Evolutionary conservation across 352 stramenopile genomes (phyloP), one percentile per base, ranked within the genome.

Genomic region (Phytophthora pistaciae): DNA sequence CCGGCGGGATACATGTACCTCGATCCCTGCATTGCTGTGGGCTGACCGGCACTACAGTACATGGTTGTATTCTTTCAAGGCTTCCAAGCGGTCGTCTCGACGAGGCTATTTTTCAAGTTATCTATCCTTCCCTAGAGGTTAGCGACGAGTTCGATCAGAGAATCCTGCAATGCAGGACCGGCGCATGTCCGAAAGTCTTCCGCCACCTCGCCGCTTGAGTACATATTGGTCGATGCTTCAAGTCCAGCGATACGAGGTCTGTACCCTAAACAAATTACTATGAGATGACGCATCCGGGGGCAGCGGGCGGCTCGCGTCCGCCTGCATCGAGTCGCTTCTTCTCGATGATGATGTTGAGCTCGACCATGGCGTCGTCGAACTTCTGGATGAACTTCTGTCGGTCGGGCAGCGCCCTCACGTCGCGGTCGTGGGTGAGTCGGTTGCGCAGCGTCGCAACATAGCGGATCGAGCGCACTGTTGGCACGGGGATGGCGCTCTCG

Each of bases 371-470:
- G 4, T 77, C 68, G 61, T 92, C 71, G 36, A 92, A 92, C 10
- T 83, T 82, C 18, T 64, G 56, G 50, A 93, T 92, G 69, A 96
- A 96, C 42, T 67, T 64, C 21, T 68, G 71, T 9, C 87, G 85
- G 42, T 95, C 82, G 11, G 84, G 69, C 1, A 96, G 82, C 23
- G 68, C 61, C 49, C 71, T 70, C 63, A 93, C 89, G 31, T 82
- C 78, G 49, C 83, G 78, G 63, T 96, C 78, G 75, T 96, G 90
- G 60, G 95, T 93, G 40, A 96, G 82, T 57, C 75, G 65, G 72
- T 96, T 96, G 61, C 90, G 85, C 48, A 94, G 78, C 33, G 87
- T 96, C 27, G 90, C 90, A 59, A 96, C 71, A 66, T 87, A 94
- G 48, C 90, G 87, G 64, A 96, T 83, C n/a, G 82, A 78, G 46